A percentile compares a stretch with the other conserved stretches of the same genome.
These are phyloP conservation scores for Penicillium sp. DNA, from an alignment of 2,329 filamentous ascomycete genomes.

Conservation along the genomic window DNA sequence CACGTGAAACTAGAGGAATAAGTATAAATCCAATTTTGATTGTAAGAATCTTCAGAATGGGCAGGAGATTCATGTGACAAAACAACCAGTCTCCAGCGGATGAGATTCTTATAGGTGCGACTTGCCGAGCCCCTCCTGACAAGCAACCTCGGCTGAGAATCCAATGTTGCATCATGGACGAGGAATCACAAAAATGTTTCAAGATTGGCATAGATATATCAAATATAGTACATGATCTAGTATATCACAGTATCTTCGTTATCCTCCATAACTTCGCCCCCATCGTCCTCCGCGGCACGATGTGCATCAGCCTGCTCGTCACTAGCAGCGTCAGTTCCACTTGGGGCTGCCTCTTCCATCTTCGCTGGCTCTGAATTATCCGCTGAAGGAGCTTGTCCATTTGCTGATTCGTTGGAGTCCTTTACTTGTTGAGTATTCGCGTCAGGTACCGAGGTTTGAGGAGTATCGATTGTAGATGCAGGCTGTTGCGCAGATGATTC, in stretches of 20 bases:
- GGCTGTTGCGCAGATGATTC: constrained; percentile 16
- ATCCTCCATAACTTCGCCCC: constrained; percentile 71
- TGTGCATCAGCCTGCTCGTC: constrained; percentile 40
- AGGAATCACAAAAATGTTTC: too few species aligned
- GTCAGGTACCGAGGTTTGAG: not conserved
- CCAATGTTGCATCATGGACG: too few species aligned
- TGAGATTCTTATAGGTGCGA: too few species aligned
- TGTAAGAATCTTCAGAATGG: too few species aligned
- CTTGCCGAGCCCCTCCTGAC: not conserved
- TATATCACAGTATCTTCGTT: constrained; percentile 92
- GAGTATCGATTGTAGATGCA: not conserved
- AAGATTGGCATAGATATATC: too few species aligned
- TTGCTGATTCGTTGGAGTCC: constrained; percentile 5
- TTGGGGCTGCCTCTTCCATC: constrained; percentile 25
- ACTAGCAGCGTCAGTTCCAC: constrained; percentile 29
- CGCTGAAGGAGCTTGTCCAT: constrained; percentile 16
- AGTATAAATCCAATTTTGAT: too few species aligned
- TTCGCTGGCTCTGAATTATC: constrained; percentile 16
- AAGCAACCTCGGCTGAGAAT: too few species aligned
- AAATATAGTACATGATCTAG: constrained; percentile 38
- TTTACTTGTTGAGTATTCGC: not conserved
- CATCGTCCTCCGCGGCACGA: constrained; percentile 53
- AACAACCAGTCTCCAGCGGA: too few species aligned
- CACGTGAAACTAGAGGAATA: too few species aligned
- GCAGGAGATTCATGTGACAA: too few species aligned